These are phyloP conservation scores for Sideroxylon spinosum DNA, from an alignment of 179 eudicot genomes.

Conservation along the genomic window DNA sequence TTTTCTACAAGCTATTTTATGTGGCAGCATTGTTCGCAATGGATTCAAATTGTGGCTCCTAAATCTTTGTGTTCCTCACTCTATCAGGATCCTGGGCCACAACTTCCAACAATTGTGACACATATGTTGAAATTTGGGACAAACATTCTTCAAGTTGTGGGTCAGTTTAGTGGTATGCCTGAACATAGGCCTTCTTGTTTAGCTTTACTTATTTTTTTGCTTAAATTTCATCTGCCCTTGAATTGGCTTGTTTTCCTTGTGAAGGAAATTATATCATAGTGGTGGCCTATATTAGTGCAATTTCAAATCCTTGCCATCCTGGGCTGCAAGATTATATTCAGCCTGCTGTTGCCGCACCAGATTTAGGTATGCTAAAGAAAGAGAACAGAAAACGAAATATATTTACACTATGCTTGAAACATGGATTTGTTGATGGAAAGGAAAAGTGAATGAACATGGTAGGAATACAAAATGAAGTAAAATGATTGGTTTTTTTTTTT, in stretches of 20 bases:
- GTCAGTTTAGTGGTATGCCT: constrained; percentile 66
- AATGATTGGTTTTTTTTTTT: too few relatives aligned
- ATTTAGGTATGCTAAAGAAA: constrained; percentile 48
- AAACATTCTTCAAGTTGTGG: constrained; percentile 89
- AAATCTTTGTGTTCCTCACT: constrained; percentile 12
- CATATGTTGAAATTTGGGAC: constrained; percentile 62
- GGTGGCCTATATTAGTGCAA: constrained; percentile 55
- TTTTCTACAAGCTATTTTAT: neutral
- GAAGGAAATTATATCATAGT: constrained; percentile 61
- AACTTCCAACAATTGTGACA: constrained; percentile 59
- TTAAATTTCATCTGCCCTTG: constrained; percentile 14
- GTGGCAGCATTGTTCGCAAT: neutral
- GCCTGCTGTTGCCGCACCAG: constrained; percentile 40
- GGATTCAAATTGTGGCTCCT: neutral
- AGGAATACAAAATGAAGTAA: too few relatives aligned
- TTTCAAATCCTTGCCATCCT: constrained; percentile 38
- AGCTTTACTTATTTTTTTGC: neutral
- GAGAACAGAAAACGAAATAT: neutral
- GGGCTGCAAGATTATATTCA: constrained; percentile 58
- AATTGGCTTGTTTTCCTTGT: constrained; percentile 16
- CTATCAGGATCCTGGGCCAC: constrained; percentile 71
- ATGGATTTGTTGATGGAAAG: too few relatives aligned
- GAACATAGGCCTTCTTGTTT: constrained; percentile 5
- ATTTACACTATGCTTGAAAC: too few relatives aligned
- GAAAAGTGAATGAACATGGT: too few relatives aligned